These are phyloP conservation scores for Talinum fruticosum DNA, from an alignment of 148 eudicot genomes.

Conservation along the genomic window DNA sequence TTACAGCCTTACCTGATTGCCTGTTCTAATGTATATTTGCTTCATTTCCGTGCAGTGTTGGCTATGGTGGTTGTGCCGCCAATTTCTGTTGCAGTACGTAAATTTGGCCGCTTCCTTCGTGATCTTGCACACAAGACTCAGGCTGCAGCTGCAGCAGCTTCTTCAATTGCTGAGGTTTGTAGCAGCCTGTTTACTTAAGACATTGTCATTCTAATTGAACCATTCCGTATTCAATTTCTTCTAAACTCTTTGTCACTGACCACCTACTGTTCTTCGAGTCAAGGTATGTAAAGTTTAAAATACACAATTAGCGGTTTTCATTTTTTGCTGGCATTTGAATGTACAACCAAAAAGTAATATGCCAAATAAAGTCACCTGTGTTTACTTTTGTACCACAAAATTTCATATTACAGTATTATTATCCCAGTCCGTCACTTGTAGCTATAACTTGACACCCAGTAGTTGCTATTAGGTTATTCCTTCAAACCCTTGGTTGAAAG, in stretches of 20 bases:
- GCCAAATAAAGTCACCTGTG: not conserved
- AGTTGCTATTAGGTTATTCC: not conserved
- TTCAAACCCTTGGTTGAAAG: slow-evolving; percentile 2
- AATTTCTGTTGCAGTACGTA: slow-evolving; percentile 67
- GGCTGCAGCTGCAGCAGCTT: slow-evolving; percentile 91
- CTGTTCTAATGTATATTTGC: slow-evolving; percentile 1
- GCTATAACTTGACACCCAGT: not conserved
- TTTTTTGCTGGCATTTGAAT: slow-evolving; percentile 1
- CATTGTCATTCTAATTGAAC: not conserved
- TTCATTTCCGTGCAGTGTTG: slow-evolving; percentile 42
- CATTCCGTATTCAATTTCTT: not conserved
- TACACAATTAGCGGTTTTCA: not conserved
- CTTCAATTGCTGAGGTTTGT: slow-evolving; percentile 91
- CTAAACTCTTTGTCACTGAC: not conserved
- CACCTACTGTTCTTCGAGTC: not conserved
- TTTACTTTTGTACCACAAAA: not conserved
- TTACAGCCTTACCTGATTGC: not conserved
- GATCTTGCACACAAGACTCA: slow-evolving; percentile 89
- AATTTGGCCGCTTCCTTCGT: slow-evolving; percentile 82
- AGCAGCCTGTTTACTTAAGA: not conserved
- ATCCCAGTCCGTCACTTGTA: not conserved
- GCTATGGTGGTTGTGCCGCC: slow-evolving; percentile 79
- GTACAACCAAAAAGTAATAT: not conserved
- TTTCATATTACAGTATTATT: not conserved
- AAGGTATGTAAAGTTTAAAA: not conserved